These are phyloP conservation scores for Blastobotrys malaysiensis DNA, from an alignment of 1,139 yeast species.

Conservation along the genomic window DNA sequence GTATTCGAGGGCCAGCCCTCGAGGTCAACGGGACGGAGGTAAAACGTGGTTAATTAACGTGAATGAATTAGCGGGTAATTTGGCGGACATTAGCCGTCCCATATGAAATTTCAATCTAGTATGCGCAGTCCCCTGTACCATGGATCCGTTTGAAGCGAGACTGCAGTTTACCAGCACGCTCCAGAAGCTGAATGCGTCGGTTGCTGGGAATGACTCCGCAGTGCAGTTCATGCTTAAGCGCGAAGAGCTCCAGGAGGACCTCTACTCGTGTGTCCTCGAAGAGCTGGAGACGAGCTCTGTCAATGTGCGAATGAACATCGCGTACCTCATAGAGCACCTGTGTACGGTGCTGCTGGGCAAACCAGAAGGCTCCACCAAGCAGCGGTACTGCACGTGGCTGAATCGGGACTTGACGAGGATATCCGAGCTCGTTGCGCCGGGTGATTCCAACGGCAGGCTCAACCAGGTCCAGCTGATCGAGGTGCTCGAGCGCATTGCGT, in stretches of 20 bases:
- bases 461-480: constrained; percentile 34
- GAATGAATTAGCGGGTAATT: background rate
- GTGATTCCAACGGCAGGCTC: constrained; percentile 35
- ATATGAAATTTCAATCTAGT: background rate
- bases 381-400: constrained; percentile 21
- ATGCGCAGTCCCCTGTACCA: too few species aligned
- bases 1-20: too few species aligned
- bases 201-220: constrained; percentile 49
- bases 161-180: constrained; percentile 61
- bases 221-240: constrained; percentile 57
- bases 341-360: constrained; percentile 22
- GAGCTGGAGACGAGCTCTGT: constrained; percentile 45
- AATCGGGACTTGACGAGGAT: constrained; percentile 48
- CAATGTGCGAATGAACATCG: constrained; percentile 58
- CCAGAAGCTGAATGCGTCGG: constrained; percentile 57
- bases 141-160: constrained; percentile 81
- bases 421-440: constrained; percentile 48
- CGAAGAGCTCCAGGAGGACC: constrained; percentile 59
- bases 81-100: background rate
- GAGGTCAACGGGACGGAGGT: too few species aligned
- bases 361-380: constrained; percentile 1
- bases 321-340: constrained; percentile 64
- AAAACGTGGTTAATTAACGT: too few species aligned
- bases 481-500: constrained; percentile 2
- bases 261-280: constrained; percentile 65